phyloP scores from a whole-genome alignment of 1,284 basidiomycete species.

The Cryptococcus maquisensis region DNA sequence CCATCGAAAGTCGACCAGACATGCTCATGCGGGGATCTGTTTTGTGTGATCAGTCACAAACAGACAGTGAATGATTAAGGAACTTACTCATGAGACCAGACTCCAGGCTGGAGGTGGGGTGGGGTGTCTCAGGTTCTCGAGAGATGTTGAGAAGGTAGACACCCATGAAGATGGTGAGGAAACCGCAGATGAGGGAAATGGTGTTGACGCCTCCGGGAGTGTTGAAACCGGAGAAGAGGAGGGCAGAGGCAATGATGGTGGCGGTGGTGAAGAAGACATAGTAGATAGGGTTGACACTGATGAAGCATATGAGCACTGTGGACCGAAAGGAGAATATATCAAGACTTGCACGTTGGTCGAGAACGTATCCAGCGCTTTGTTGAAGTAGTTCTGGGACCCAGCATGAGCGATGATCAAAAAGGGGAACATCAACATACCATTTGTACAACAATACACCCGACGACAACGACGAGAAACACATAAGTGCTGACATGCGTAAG shows the following conservation, averaged over 20 bases:
- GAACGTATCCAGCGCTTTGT: slow-evolving; percentile 95
- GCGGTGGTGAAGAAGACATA: slow-evolving; percentile 98
- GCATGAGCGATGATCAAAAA: not conserved
- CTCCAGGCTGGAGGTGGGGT: slow-evolving; percentile 57
- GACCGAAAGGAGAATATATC: not conserved
- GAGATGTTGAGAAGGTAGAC: slow-evolving; percentile 86
- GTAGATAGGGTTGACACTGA: slow-evolving; percentile 94
- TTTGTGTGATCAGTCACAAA: not conserved
- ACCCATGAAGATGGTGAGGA: slow-evolving; percentile 84
- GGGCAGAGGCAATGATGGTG: slow-evolving; percentile 89
- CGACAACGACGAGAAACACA: slow-evolving; percentile 80
- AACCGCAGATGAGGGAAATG: slow-evolving; percentile 78
- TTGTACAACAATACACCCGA: slow-evolving; percentile 84
- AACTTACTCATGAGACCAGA: slow-evolving; percentile 68
- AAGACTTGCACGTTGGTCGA: slow-evolving; percentile 88
- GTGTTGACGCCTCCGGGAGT: slow-evolving; percentile 77
- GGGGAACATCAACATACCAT: slow-evolving; percentile 54
- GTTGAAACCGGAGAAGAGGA: slow-evolving; percentile 96
- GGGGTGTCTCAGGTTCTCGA: slow-evolving; percentile 59
- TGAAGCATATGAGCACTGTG: slow-evolving; percentile 14
- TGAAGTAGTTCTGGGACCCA: slow-evolving; percentile 75
- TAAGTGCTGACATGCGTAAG: slow-evolving; percentile 93
- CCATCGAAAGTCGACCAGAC: slow-evolving; percentile 45
- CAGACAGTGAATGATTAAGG: slow-evolving; percentile 45
- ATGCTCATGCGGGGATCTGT: slow-evolving; percentile 50